phyloP scores from a whole-genome alignment of 2,329 filamentous ascomycete genomes.

The Pseudogymnoascus sp. region DNA sequence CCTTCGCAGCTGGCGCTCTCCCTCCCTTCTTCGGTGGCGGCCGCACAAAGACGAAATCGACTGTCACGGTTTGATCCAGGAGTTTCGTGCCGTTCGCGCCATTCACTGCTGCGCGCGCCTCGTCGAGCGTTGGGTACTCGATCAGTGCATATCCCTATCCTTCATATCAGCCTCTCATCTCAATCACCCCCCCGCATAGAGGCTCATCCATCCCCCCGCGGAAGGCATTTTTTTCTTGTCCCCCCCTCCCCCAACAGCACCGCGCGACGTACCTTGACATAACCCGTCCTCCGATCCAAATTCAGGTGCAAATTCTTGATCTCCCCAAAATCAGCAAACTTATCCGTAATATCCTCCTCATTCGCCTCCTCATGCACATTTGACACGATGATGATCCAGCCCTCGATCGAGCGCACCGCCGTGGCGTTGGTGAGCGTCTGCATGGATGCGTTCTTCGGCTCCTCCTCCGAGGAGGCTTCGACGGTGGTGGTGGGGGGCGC shows the following conservation, averaged over 20 bases:
- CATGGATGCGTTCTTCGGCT: constrained; percentile 56
- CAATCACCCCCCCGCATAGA: not conserved
- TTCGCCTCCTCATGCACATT: constrained; percentile 84
- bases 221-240: not conserved
- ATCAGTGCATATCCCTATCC: constrained; percentile 73
- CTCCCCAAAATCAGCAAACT: constrained; percentile 77
- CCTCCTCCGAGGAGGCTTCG: constrained; percentile 41
- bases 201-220: not conserved
- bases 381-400: constrained; percentile 81
- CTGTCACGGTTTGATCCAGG: constrained; percentile 71
- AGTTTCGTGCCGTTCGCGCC: constrained; percentile 70
- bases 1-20: constrained; percentile 24
- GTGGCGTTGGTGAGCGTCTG: constrained; percentile 67
- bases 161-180: not conserved
- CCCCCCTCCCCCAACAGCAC: not conserved
- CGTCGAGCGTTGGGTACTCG: constrained; percentile 71
- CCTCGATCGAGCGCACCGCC: constrained; percentile 78
- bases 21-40: constrained; percentile 56
- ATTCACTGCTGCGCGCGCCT: constrained; percentile 75
- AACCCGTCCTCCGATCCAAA: constrained; percentile 72
- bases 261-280: constrained; percentile 63
- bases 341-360: constrained; percentile 74
- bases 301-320: constrained; percentile 84
- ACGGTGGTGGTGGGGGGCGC: constrained; percentile 20
- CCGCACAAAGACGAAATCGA: constrained; percentile 80